These are phyloP conservation scores for Amanita jacksonii DNA, from an alignment of 768 basidiomycete species.

Conservation along the genomic window DNA sequence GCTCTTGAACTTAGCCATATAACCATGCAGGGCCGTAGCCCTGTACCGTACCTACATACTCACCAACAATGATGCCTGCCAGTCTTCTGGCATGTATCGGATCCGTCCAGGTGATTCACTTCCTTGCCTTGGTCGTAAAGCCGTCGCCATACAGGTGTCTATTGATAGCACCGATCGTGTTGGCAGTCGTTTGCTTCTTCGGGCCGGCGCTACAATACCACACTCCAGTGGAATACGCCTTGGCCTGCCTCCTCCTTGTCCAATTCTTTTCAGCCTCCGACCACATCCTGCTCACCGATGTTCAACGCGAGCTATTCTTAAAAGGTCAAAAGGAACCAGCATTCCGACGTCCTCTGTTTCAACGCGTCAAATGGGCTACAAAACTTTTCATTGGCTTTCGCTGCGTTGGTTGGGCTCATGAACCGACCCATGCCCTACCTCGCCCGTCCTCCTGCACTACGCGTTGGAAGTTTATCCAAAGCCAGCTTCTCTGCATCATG, in stretches of 20 bases:
- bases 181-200: constrained; percentile 9
- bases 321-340: constrained; percentile 6
- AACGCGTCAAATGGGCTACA: constrained; percentile 19
- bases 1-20: too few relatives aligned
- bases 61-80: too few relatives aligned
- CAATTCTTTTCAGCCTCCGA: constrained; percentile 6
- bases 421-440: constrained; percentile 14
- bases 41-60: too few relatives aligned
- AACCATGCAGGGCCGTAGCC: too few relatives aligned
- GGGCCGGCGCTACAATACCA: not conserved
- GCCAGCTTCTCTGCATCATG: constrained; percentile 1
- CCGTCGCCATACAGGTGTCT: constrained; percentile 11
- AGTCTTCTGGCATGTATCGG: not conserved
- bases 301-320: constrained; percentile 6
- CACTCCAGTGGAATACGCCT: constrained; percentile 10
- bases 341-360: constrained; percentile 1
- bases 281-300: constrained; percentile 10
- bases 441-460: constrained; percentile 13
- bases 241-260: constrained; percentile 6
- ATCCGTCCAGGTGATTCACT: not conserved
- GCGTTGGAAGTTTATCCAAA: constrained; percentile 17
- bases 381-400: constrained; percentile 21
- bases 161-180: constrained; percentile 9
- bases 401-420: constrained; percentile 26
- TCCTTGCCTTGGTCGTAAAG: constrained; percentile 4